Evolutionary conservation across 2,329 filamentous ascomycete species (phyloP), one percentile per base, ranked within the genome.

Genomic region (Trichoderma simmonsii): DNA sequence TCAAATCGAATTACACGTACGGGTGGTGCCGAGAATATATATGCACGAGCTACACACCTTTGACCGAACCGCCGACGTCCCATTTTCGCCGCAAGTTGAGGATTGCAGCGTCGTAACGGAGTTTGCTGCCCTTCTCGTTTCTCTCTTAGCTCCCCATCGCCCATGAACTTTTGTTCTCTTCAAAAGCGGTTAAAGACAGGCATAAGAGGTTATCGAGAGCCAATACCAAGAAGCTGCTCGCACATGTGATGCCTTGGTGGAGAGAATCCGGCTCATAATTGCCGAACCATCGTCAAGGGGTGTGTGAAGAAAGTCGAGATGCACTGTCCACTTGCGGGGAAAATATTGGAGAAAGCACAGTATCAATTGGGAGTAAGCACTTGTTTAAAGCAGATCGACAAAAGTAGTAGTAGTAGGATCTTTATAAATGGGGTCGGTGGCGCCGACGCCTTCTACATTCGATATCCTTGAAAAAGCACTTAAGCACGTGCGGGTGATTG

Each of bases 171-270:
- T 68, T 68, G 51, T 68, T 54, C 21, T 9, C 26, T 21, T 57
- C 12, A 1, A 43, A 24, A 24, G 18, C 51, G 32, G 21, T 7
- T 18, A 36, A 56, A 18, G 8, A n/a, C 30, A 54, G 8, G 39
- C 26, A 18, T 4, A 34, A 39, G 11, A 39, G n/a, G n/a, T 28
- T 30, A 21, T 32, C 57, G 7, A 64, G 61, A 62, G 21, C 70
- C 70, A 71, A 71, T 71, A 67, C 70, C 24, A 61, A 51, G 28
- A 24, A 62, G 32, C 21, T 64, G 8, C 26, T 30, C 12, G 63
- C 56, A 66, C 70, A 71, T 71, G 70, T 71, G 70, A 66, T 66
- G 56, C 54, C 43, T 18, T n/a, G 30, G 70, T 71, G 70, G 70
- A 62, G 70, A 71, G 63, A 61, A 61, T 21, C 26, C 70, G 70